Evolutionary conservation across 306 rosid species (phyloP), one percentile per base, ranked within the genome.

Genomic region (Oxytropis ochrocephala): DNA sequence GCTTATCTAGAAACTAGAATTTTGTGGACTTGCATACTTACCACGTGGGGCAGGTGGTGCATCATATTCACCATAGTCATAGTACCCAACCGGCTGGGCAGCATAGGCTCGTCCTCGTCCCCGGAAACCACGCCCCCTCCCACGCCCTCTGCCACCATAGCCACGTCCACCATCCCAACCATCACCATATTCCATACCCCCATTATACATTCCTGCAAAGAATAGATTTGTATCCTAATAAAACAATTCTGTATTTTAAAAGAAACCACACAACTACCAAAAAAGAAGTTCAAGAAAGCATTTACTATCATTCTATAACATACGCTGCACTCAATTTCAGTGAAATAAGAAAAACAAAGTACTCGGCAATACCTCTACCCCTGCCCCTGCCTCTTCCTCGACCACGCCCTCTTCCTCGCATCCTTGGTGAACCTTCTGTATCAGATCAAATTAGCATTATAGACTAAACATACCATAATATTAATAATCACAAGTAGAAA

Each of bases 101-200:
- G 85, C 87, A 84, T 80, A 89, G 39, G 86, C 90, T 19, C 90
- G 81, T 61, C 88, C 96, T 38, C 85, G 80, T 18, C 90, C 94
- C 63, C 81, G 72, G 64, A 75, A 79, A 79, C 42, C 50, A 67
- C 83, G 88, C 7, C 94, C 87, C 77, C 90, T 77, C 19, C 67
- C 81, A 69, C 89, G 85, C 11, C 91, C 89, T 79, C 95, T 82
- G 63, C 87, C 87, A 48, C 91, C 96, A 70, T 77, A 87, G 67
- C 97, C 84, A 30, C 79, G 89, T 10, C 95, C 94, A 38, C 85
- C 83, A 62, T 84, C 97, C 90, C 89, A 87, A 44, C 86, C 86
- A 79, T 87, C 92, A 50, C 90, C 97, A 65, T 85, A 82, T 35
- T 92, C 95, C 55, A 66, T 63, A 66, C 88, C 84, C 50, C 86